phyloP scores from a whole-genome alignment of 108 stramenopile species.

The Cyclotella kingstonii region DNA sequence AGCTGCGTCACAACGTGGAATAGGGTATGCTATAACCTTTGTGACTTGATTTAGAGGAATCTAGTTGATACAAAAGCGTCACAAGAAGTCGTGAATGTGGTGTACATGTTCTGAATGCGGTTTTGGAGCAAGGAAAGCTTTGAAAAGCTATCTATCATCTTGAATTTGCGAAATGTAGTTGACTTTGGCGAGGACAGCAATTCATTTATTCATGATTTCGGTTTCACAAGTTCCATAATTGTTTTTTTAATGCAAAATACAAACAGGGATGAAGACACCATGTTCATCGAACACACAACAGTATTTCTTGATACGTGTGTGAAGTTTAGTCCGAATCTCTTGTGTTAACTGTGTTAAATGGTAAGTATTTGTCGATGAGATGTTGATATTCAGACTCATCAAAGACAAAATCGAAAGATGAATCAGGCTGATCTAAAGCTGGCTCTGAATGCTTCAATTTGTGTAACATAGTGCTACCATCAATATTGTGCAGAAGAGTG shows the following conservation, averaged over 20 bases:
- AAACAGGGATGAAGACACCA: conserved; percentile 7
- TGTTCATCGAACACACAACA: conserved; percentile 6
- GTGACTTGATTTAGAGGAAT: conserved; percentile 7
- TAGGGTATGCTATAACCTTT: conserved; percentile 5
- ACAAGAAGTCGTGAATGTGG: conserved; percentile 2
- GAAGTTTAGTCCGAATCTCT: neutral
- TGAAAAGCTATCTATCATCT: conserved; percentile 1
- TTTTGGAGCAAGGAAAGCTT: conserved; percentile 9
- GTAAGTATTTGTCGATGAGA: too few species aligned
- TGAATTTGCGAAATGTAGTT: neutral
- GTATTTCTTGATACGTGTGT: neutral
- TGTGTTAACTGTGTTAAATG: too few species aligned
- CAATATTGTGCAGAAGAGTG: neutral
- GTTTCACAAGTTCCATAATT: conserved; percentile 11
- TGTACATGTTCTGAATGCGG: conserved; percentile 4
- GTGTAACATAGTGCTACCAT: neutral
- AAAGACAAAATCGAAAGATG: neutral
- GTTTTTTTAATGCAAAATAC: neutral
- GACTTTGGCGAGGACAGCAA: neutral
- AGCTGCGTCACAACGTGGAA: conserved; percentile 11
- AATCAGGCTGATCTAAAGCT: neutral
- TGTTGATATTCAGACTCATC: conserved; percentile 1
- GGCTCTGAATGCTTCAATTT: neutral
- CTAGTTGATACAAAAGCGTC: conserved; percentile 13
- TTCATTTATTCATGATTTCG: conserved; percentile 7